Conservation (phyloP, 176 grass and related monocot genomes). For the Eragrostis nindensis region DNA sequence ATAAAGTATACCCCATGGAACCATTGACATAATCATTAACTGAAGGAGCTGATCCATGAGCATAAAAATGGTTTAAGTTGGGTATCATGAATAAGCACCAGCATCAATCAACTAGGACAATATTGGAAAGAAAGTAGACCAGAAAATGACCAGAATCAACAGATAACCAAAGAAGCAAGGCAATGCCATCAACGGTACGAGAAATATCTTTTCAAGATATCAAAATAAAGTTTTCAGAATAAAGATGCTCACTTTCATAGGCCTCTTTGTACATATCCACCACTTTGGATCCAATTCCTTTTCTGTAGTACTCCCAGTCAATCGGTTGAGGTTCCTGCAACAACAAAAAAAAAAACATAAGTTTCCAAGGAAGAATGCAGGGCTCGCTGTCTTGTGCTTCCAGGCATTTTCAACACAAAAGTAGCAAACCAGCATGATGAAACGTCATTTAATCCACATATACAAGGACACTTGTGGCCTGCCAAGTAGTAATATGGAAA, state of each 20-base stretch:
- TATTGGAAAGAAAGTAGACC: neutral
- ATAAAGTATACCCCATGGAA: neutral
- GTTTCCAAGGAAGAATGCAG: neutral
- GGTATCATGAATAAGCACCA: neutral
- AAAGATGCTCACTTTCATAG: slow-evolving; percentile 77
- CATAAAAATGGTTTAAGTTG: neutral
- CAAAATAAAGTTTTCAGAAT: neutral
- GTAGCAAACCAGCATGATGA: neutral
- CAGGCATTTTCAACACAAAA: neutral
- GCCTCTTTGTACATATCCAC: slow-evolving; percentile 88
- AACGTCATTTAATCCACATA: neutral
- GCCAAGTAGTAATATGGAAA: neutral
- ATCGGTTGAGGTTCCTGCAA: slow-evolving; percentile 81
- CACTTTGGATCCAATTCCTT: slow-evolving; percentile 76
- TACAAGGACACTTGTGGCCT: neutral
- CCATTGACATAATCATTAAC: neutral
- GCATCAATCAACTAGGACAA: neutral
- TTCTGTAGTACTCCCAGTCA: slow-evolving; percentile 90
- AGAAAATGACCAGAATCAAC: neutral
- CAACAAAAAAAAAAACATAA: slow-evolving; percentile 23
- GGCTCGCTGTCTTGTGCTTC: neutral
- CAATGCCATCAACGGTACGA: neutral
- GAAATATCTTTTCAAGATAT: neutral
- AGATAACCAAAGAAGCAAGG: slow-evolving; percentile 3
- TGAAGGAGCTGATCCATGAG: neutral